phyloP scores from a whole-genome alignment of 305 asterid species.

The Rubia occidens region DNA sequence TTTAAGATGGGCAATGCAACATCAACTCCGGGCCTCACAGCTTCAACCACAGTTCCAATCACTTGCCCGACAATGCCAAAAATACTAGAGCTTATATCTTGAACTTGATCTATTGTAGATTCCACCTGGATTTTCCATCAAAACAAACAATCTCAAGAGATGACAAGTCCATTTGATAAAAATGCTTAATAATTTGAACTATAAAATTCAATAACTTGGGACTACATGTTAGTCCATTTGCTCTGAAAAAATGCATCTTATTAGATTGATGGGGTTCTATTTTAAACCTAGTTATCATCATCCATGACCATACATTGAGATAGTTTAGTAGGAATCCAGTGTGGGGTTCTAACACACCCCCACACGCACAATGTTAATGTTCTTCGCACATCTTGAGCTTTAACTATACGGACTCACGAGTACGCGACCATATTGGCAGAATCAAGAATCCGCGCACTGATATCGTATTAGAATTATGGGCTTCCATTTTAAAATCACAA shows the following conservation, averaged over 20 bases:
- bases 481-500: not conserved
- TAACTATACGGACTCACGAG: not conserved
- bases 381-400: not conserved
- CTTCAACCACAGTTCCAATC: constrained; percentile 50
- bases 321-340: not conserved
- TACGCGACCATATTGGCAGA: not conserved
- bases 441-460: not conserved
- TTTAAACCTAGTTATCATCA: too few species aligned
- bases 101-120: constrained; percentile 58
- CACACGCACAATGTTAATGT: too few species aligned
- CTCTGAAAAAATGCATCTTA: not conserved
- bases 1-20: constrained; percentile 56
- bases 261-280: not conserved
- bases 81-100: constrained; percentile 47
- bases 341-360: not conserved
- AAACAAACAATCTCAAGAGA: not conserved
- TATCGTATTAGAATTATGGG: not conserved
- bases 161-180: not conserved
- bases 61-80: constrained; percentile 43
- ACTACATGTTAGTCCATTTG: not conserved
- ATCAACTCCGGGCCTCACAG: constrained; percentile 68
- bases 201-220: not conserved
- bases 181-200: not conserved
- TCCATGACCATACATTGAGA: not conserved
- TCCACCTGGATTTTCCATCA: constrained; percentile 45